Base-by-base conservation (phyloP, 345 rosid species). In the Salix purpurea region DNA sequence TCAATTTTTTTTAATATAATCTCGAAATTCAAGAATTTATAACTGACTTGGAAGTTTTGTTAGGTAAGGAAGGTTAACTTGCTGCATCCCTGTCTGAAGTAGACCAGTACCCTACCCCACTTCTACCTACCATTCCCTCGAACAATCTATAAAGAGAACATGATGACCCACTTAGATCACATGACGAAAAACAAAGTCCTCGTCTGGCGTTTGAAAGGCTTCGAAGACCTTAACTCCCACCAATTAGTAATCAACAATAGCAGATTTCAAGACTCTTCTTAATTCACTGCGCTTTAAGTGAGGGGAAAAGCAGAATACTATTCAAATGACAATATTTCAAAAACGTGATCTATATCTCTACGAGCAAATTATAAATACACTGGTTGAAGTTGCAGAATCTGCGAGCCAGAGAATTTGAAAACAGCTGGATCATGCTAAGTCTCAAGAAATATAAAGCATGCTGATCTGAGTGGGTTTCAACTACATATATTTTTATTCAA, bases 361-460 rank as follows among this genome's bases (percentile, higher is more conserved):
- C 15, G 16, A 13, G 13, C 48, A 44, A 12, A 12, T 11, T 12
- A 44, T 3, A 56, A n/a, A 56, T 2, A 8, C 13, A n/a, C 26
- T 8, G 24, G 26, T 2, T 56, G 62, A 9, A 56, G 4, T 9
- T 56, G 28, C 62, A 56, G 23, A 1, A 8, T 56, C 3, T n/a
- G 26, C 3, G 11, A 9, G 11, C 44, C 73, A 21, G 32, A 4
- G 61, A 18, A 28, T 11, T 44, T 70, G 73, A 16, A 48, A 70
- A 48, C 73, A 70, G 73, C 62, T 70, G 73, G 73, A 70, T 70
- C 73, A 48, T 18, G 8, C 16, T 19, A 10, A 30, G 40, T 21
- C 36, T 14, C 36, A 46, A 44, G 34, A 70, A 66, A 56, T 40
- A 40, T 40, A 40, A 40, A 40, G 44, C 44, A 40, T 40, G 44